A percentile compares a stretch with the other conserved stretches of the same genome.
phyloP scores from a whole-genome alignment of 805 yeast genomes.

The Brettanomyces sp. region DNA sequence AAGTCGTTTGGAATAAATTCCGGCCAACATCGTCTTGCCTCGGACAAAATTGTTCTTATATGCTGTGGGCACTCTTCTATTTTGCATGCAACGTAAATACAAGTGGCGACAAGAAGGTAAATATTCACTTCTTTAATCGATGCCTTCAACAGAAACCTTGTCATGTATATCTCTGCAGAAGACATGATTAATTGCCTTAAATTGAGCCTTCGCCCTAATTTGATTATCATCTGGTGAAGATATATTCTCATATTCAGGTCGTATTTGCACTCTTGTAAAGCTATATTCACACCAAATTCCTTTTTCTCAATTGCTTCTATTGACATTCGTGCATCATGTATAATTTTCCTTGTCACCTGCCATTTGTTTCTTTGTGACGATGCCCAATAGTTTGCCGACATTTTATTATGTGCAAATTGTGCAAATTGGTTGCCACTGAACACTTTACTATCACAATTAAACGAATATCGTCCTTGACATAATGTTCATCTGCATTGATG shows the following conservation, averaged over 20 bases:
- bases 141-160: constrained; percentile 67
- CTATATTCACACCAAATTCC: constrained; percentile 4
- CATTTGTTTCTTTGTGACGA: constrained; percentile 75
- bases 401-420: constrained; percentile 7
- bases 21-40: constrained; percentile 89
- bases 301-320: constrained; percentile 16
- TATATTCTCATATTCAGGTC: constrained; percentile 66
- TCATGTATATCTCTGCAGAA: constrained; percentile 78
- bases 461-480: no score
- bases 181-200: constrained; percentile 78
- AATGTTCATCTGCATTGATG: no score
- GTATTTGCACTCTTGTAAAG: constrained; percentile 17
- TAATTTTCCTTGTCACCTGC: constrained; percentile 64
- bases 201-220: constrained; percentile 69
- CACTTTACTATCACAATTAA: no score
- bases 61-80: constrained; percentile 95
- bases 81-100: constrained; percentile 84
- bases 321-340: constrained; percentile 23
- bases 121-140: constrained; percentile 75
- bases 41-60: constrained; percentile 70
- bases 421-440: no score
- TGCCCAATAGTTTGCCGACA: constrained; percentile 85
- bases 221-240: constrained; percentile 64
- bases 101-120: constrained; percentile 72
- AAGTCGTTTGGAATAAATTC: constrained; percentile 88